Conservation (phyloP, 2,329 filamentous ascomycete genomes). For the Neofusicoccum cordaticola region DNA sequence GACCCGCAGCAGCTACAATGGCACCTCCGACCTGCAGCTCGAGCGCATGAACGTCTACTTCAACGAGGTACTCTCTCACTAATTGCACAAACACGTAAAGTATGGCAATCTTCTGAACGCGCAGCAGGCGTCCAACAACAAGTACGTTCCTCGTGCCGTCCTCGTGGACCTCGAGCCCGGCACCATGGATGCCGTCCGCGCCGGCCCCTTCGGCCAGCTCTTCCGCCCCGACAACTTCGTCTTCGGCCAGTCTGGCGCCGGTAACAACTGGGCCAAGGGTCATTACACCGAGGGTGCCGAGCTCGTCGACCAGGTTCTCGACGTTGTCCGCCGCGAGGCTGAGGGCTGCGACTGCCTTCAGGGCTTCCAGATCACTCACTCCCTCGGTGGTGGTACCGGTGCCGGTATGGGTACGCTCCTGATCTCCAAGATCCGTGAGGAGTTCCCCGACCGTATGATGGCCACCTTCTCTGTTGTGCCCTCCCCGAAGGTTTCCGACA, state of each 20-base stretch:
- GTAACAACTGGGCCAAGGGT: conserved; percentile 99
- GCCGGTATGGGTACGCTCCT: conserved; percentile 99
- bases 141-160: conserved; percentile 98
- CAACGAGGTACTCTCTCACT: conserved; percentile 65
- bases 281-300: conserved; percentile 99
- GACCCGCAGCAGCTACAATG: conserved; percentile 72
- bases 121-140: conserved; percentile 85
- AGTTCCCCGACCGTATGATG: conserved; percentile 99
- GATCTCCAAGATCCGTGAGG: conserved; percentile 99
- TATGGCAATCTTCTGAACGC: conserved; percentile 27
- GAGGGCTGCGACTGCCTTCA: conserved; percentile 99
- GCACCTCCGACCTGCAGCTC: conserved; percentile 96
- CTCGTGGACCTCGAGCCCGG: conserved; percentile 99
- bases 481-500: conserved; percentile 99
- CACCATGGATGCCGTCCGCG: conserved; percentile 99
- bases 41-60: conserved; percentile 99
- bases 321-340: conserved; percentile 97
- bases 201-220: conserved; percentile 96
- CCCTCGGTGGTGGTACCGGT: conserved; percentile 99
- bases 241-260: conserved; percentile 98
- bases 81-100: conserved; percentile 17
- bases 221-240: conserved; percentile 99
- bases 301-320: conserved; percentile 95
- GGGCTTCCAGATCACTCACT: conserved; percentile 99
- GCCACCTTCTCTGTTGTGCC: conserved; percentile 98